Evolutionary conservation across 495 filamentous ascomycete genomes (phyloP).

Genomic region (Hamigera avellanea): DNA sequence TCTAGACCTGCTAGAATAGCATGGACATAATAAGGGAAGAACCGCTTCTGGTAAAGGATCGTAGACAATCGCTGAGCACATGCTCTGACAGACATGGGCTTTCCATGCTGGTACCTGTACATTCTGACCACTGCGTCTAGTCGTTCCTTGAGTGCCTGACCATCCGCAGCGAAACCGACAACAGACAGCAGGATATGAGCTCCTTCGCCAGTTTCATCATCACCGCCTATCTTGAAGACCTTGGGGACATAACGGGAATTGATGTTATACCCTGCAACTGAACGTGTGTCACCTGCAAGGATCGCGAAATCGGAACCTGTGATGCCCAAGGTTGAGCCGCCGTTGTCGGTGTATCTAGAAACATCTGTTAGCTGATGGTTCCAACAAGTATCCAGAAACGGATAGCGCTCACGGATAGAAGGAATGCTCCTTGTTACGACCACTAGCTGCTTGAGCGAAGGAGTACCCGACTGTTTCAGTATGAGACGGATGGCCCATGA

Average conservation of each 20-base stretch:
- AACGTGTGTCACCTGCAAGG: constrained; percentile 90
- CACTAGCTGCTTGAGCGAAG: constrained; percentile 41
- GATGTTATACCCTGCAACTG: constrained; percentile 95
- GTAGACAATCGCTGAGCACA: constrained; percentile 89
- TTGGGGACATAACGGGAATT: constrained; percentile 90
- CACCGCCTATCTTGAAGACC: constrained; percentile 90
- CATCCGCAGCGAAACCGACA: constrained; percentile 92
- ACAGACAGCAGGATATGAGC: constrained; percentile 82
- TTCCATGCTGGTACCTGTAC: constrained; percentile 92
- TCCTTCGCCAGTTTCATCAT: constrained; percentile 69
- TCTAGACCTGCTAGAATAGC: constrained; percentile 90
- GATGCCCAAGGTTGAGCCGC: constrained; percentile 92
- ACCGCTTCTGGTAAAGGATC: constrained; percentile 90
- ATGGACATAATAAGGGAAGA: constrained; percentile 95
- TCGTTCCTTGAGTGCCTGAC: constrained; percentile 77
- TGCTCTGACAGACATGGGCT: constrained; percentile 81
- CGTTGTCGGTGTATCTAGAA: constrained; percentile 91
- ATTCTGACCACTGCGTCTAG: constrained; percentile 88
- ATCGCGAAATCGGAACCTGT: constrained; percentile 87
- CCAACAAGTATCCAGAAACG: neutral
- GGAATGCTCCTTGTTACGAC: constrained; percentile 55
- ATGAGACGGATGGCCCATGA: constrained; percentile 29
- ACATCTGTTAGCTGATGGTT: constrained; percentile 8
- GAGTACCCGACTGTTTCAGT: constrained; percentile 44
- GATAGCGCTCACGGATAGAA: constrained; percentile 84